phyloP scores from a whole-genome alignment of 257 asterid genomes.

The Solanum medicagineum region DNA sequence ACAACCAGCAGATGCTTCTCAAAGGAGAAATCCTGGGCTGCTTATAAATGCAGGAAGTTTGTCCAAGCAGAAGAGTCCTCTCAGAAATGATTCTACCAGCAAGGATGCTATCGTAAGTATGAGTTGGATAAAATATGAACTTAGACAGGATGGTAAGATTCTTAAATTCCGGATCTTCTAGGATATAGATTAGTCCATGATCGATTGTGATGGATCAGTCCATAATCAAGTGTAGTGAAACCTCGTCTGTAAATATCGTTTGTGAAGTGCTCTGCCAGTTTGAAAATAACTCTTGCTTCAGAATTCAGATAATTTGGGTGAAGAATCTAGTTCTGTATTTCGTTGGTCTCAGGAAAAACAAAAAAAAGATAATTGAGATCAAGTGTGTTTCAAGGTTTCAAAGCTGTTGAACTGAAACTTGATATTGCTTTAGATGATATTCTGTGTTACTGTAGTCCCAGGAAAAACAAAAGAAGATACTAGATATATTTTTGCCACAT shows the following conservation, averaged over 20 bases:
- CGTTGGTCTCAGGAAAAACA: not conserved
- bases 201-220: not conserved
- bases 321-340: not conserved
- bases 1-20: conserved; percentile 62
- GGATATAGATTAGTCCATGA: not conserved
- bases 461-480: not conserved
- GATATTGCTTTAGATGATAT: not conserved
- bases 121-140: not conserved
- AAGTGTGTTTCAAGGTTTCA: not conserved
- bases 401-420: not conserved
- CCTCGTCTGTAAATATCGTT: not conserved
- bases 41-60: conserved; percentile 41
- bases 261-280: not conserved
- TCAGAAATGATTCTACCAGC: conserved; percentile 61
- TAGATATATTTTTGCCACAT: not conserved
- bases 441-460: not conserved
- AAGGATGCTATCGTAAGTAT: conserved; percentile 72
- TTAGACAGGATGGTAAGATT: not conserved
- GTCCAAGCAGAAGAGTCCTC: conserved; percentile 69
- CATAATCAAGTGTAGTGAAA: not conserved
- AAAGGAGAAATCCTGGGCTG: conserved; percentile 55
- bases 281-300: not conserved
- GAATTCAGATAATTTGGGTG: not conserved
- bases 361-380: not conserved
- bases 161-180: not conserved